Base-by-base conservation (phyloP, 139 green algal genomes). In the Chlamydomonas incerta region DNA sequence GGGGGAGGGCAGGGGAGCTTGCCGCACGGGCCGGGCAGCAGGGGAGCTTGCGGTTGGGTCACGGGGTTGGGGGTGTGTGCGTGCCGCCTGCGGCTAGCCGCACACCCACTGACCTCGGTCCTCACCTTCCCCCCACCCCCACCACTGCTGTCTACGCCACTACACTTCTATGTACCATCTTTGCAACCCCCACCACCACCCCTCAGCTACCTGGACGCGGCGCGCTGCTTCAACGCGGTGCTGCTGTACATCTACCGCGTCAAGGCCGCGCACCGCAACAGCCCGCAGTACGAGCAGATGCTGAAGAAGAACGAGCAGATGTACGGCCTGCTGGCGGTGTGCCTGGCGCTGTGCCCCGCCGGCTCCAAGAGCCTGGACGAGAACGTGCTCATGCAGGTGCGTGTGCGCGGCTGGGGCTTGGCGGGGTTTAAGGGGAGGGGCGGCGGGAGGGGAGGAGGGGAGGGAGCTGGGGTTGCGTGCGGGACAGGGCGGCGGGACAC, bases 301-400 rank as follows among this genome's bases (percentile, higher is more conserved):
- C 82, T 99, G 71, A 99, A 99, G 91, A 99, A 99, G 91, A 98
- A 99, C 80, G 98, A 99, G 95, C 97, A 99, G 95, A 96, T 99
- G 92, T 97, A 97, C 87, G 93, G 96, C 46, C 90, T 99, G 87
- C 93, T 99, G 60, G 97, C 97, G 9, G 91, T 99, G 41, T 90
- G 86, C 9, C 75, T 95, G 46, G 91, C 96, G 23, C 88, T 99
- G 46, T 98, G 95, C 90, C 96, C 97, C 0, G 80, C 88, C 21
- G 92, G 92, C 26, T 62, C 87, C 73, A 92, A 92, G 82, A 84
- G 81, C 73, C 85, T 98, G 83, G 93, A 98, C 66, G 96, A 98
- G 90, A 89, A 90, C 34, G 93, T 98, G 28, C 63, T 90, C 50
- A 94, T 89, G 58, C 90, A 90, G 62, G 88, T 93, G 80, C 74